Conservation (phyloP, 257 asterid species). For the Primulina huaijiensis region DNA sequence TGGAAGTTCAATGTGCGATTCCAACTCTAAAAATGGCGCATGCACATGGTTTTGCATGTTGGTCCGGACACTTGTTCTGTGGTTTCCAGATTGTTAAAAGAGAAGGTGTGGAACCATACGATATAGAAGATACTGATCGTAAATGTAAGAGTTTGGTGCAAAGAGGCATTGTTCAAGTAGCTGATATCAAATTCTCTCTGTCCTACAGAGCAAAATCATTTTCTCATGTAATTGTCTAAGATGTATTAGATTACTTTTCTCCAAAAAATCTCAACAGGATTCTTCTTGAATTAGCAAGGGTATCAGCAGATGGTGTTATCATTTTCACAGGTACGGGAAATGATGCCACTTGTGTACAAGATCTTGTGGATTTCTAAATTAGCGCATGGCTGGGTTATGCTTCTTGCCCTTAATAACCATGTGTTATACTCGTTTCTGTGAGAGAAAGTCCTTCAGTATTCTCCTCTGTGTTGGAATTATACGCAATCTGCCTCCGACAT, state of each 20-base stretch:
- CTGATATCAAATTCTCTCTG: conserved; percentile 51
- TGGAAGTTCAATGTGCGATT: conserved; percentile 43
- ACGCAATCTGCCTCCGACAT: conserved; percentile 9
- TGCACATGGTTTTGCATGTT: conserved; percentile 54
- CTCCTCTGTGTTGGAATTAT: neutral
- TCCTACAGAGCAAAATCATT: conserved; percentile 51
- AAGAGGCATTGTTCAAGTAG: conserved; percentile 49
- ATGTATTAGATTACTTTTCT: conserved; percentile 56
- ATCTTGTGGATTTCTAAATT: conserved; percentile 3
- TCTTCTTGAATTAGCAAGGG: conserved; percentile 48
- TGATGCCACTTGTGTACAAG: conserved; percentile 10
- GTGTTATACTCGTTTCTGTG: conserved; percentile 1
- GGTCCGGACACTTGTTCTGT: conserved; percentile 55
- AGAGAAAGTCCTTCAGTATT: neutral
- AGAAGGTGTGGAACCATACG: conserved; percentile 56
- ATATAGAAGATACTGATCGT: conserved; percentile 39
- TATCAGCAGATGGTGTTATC: conserved; percentile 46
- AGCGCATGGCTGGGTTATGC: conserved; percentile 1
- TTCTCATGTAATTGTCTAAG: conserved; percentile 47
- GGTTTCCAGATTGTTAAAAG: conserved; percentile 38
- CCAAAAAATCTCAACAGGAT: conserved; percentile 52
- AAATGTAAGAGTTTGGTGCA: conserved; percentile 46
- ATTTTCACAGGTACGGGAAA: conserved; percentile 44
- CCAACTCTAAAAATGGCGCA: conserved; percentile 45
- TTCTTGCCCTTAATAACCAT: neutral